Evolutionary conservation across 1,284 basidiomycete genomes (phyloP), one percentile per base, ranked within the genome.

Genomic region (Pseudozyma pruni): DNA sequence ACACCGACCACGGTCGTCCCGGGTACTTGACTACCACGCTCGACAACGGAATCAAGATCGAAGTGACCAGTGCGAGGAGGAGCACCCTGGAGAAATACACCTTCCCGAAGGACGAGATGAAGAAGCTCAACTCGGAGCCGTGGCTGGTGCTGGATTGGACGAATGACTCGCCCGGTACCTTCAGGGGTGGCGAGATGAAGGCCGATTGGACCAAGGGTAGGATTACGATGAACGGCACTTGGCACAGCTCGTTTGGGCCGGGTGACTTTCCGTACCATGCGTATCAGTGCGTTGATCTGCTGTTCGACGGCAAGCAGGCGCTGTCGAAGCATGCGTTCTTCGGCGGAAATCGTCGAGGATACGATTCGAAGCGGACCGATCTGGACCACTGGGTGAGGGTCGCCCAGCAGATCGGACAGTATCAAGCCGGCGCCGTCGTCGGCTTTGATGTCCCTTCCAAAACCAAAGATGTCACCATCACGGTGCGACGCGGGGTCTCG

Each of bases 11-110:
- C 14, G 78, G 74, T 17, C 33, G 45, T 8, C 78, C 78, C 3
- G 78, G 78, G 17, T 79, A 75, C 64, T 77, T 78, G 29, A 60
- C 64, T 23, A 72, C 70, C 7, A 72, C 69, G 19, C 70, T 80
- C 37, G 63, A 78, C 44, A 74, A 78, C 29, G 50, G 57, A 16
- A 74, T 80, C 56, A 52, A 62, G 53, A 72, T 79, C 50, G 78
- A 78, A 42, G 43, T 64, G 7, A 77, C 76, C 44, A 57, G 62
- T 17, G 63, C 78, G 4, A 48, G 78, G 7, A 54, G 74, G 22
- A 62, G 70, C 34, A 78, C 75, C n/a, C 55, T 78, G 11, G 50
- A 74, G 8, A 57, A 71, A 25, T 80, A 75, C 43, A 78, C 75
- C 0, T 80, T 72, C 53, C 68, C 74, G 1, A 27, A 53, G 2